These are phyloP conservation scores for Dovyalis caffra DNA, from an alignment of 345 rosid genomes.

Conservation along the genomic window DNA sequence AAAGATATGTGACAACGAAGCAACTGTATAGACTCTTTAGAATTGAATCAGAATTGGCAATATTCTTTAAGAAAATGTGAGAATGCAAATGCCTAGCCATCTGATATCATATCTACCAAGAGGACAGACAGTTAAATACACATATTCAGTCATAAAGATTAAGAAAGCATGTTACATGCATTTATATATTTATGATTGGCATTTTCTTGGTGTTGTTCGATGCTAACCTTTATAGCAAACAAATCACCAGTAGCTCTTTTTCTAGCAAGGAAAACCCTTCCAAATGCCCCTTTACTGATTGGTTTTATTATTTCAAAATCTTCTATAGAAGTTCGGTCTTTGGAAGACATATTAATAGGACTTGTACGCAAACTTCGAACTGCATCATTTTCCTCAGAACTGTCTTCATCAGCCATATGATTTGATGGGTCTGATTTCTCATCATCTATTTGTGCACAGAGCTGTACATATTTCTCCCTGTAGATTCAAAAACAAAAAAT, in stretches of 20 bases:
- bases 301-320: conserved; percentile 99
- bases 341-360: conserved; percentile 72
- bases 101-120: neutral
- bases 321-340: conserved; percentile 92
- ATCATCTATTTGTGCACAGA: conserved; percentile 81
- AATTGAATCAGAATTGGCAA: neutral
- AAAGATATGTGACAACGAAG: neutral
- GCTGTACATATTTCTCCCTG: conserved; percentile 85
- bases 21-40: neutral
- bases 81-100: neutral
- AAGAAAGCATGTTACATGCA: neutral
- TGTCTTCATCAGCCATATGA: conserved; percentile 69
- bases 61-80: neutral
- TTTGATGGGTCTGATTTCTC: conserved; percentile 64
- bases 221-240: conserved; percentile 87
- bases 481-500: conserved; percentile 19
- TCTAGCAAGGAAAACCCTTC: conserved; percentile 86
- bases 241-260: conserved; percentile 93
- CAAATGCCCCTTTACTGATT: conserved; percentile 94
- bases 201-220: conserved; percentile 13
- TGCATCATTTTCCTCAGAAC: conserved; percentile 76
- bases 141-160: neutral
- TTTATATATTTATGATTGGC: conserved; percentile 1
- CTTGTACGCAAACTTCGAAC: conserved; percentile 78
- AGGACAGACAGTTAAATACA: neutral